Evolutionary conservation across 345 rosid genomes (phyloP).

Genomic region (Salix dunnii): DNA sequence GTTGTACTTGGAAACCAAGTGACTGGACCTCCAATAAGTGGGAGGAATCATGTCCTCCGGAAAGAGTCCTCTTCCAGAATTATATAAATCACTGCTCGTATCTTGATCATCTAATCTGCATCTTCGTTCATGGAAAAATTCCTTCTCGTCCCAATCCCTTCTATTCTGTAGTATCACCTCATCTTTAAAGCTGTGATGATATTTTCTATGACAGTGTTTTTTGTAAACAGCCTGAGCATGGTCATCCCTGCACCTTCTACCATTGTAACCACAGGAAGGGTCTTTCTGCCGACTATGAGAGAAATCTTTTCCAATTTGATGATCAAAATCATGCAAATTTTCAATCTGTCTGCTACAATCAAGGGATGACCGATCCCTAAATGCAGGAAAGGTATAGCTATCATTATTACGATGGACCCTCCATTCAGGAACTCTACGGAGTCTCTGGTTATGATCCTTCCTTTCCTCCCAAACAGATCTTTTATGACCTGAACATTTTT

Average conservation of each 20-base stretch:
- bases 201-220: constrained; percentile 19
- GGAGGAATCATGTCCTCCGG: constrained; percentile 23
- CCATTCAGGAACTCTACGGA: constrained; percentile 16
- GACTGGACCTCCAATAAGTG: constrained; percentile 25
- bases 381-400: constrained; percentile 16
- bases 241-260: constrained; percentile 24
- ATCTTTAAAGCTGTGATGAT: constrained; percentile 24
- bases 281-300: constrained; percentile 20
- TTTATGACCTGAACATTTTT: constrained; percentile 18
- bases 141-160: constrained; percentile 27
- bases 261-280: constrained; percentile 22
- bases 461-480: constrained; percentile 18
- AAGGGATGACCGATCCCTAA: constrained; percentile 29
- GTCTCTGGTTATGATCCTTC: constrained; percentile 26
- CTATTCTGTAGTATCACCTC: constrained; percentile 24
- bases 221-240: constrained; percentile 20
- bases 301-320: constrained; percentile 20
- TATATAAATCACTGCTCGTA: constrained; percentile 21
- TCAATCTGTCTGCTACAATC: constrained; percentile 29
- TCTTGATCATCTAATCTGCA: constrained; percentile 21
- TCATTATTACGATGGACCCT: constrained; percentile 15
- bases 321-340: constrained; percentile 22
- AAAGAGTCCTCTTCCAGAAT: constrained; percentile 18
- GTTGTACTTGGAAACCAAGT: constrained; percentile 20
- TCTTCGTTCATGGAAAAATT: constrained; percentile 27